phyloP scores from a whole-genome alignment of 2,329 filamentous ascomycete species.

The Arthrobotrys iridis region DNA sequence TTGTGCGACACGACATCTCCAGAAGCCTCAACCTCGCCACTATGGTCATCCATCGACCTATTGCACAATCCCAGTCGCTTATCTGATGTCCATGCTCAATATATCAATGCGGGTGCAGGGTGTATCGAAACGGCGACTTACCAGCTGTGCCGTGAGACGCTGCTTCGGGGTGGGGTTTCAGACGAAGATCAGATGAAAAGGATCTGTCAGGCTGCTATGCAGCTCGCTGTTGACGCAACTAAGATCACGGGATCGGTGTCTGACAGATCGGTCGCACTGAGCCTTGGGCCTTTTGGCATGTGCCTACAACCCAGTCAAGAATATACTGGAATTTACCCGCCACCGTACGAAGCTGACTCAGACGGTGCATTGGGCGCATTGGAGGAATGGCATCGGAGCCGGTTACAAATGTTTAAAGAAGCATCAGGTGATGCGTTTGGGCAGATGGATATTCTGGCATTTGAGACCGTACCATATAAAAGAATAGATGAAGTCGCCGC shows the following conservation, averaged over 20 bases:
- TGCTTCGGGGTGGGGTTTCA: conserved; percentile 15
- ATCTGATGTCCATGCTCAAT: conserved; percentile 25
- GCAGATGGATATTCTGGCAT: conserved; percentile 13
- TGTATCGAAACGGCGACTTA: conserved; percentile 39
- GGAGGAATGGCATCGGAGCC: conserved; percentile 28
- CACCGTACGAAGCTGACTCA: conserved; percentile 22
- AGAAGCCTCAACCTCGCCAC: conserved; percentile 37
- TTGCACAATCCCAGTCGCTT: conserved; percentile 21
- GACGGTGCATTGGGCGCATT: not conserved
- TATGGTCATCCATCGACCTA: conserved; percentile 32
- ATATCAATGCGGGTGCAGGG: conserved; percentile 21
- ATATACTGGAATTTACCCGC: conserved; percentile 38
- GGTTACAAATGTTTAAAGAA: conserved; percentile 16
- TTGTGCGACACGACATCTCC: conserved; percentile 49
- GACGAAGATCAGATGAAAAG: conserved; percentile 21
- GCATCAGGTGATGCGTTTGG: conserved; percentile 1
- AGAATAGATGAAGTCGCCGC: conserved; percentile 36
- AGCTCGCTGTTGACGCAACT: conserved; percentile 17
- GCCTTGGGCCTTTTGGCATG: conserved; percentile 36
- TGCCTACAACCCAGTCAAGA: conserved; percentile 40
- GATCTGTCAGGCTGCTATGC: conserved; percentile 27
- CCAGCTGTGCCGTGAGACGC: conserved; percentile 37
- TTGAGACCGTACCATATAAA: conserved; percentile 42
- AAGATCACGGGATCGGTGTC: not conserved
- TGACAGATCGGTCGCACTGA: conserved; percentile 14